Conservation (phyloP, 108 stramenopile genomes). For the Cylindrotheca closterium region DNA sequence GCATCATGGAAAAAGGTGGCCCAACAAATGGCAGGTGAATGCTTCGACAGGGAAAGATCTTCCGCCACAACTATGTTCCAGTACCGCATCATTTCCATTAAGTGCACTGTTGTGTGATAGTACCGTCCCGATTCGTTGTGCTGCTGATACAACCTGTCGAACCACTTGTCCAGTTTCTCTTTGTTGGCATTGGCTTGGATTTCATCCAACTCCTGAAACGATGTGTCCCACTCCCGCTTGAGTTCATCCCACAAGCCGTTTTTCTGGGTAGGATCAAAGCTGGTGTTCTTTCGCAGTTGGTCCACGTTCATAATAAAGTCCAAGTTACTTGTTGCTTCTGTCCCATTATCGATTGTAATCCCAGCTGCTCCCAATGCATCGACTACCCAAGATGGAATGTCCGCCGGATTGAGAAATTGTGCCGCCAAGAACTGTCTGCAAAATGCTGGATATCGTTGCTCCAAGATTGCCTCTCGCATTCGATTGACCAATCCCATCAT, state of each 20-base stretch:
- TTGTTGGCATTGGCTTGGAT: neutral
- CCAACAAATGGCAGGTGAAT: conserved; percentile 19
- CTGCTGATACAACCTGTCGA: conserved; percentile 40
- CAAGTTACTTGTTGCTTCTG: neutral
- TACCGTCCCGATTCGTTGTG: conserved; percentile 50
- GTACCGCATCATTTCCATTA: conserved; percentile 67
- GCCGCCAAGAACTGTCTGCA: conserved; percentile 63
- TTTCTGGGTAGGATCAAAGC: neutral
- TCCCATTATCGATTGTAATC: neutral
- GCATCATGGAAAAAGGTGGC: conserved; percentile 87
- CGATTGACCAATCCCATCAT: conserved; percentile 85
- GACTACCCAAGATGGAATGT: conserved; percentile 81
- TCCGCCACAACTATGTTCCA: conserved; percentile 32
- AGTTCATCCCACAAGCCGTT: neutral
- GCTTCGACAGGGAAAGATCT: neutral
- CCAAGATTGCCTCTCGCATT: conserved; percentile 91
- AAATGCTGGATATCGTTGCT: conserved; percentile 71
- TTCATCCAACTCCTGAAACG: neutral
- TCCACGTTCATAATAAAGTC: too few species aligned
- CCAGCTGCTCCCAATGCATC: conserved; percentile 82
- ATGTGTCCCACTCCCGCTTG: neutral
- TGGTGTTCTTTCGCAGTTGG: neutral
- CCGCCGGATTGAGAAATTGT: conserved; percentile 60
- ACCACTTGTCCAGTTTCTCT: conserved; percentile 32
- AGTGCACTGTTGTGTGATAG: conserved; percentile 82